Evolutionary conservation across 768 basidiomycete genomes (phyloP), one percentile per base, ranked within the genome.

Genomic region (Pleurotus djamor): DNA sequence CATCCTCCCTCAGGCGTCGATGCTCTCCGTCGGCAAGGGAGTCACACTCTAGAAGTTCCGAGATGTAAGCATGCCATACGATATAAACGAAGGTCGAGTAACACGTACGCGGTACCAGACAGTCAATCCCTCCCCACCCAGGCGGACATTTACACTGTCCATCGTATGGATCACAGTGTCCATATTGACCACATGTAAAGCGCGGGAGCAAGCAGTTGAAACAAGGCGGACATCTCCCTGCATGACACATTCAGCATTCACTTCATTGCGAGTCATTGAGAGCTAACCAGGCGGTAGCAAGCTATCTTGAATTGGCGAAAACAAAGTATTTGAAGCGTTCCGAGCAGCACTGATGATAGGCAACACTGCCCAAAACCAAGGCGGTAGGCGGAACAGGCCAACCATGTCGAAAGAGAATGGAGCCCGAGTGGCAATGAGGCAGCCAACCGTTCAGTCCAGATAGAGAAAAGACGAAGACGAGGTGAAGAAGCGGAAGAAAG

Each of bases 101-200:
- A 34, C 12, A 83, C 92, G 50, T 73, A 97, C 96, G 89, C 17
- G 97, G 96, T 6, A 84, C 84, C 56, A 97, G 74, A 74, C 97
- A 99, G 68, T 98, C 96, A 38, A 95, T 89, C 1, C 97, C 97
- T 48, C 94, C 93, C 87, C 96, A 99, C n/a, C 97, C 97, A 44
- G 93, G 83, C 1, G 95, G 94, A 68, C 97, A 99, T 68, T 94
- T 88, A 75, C 97, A 99, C 66, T 97, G 94, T 1, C 97, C 97
- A 68, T 98, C 87, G 68, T 91, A 98, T 51, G 85, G 81, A 68
- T 96, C 89, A 74, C 97, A 99, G 47, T 86, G 76, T 32, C 94
- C 96, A 64, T 86, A 97, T 72, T 98, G 94, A 1, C 94, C 94
- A 68, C 96, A 99, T 0, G 81, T 89, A 72, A 96, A 98, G 0